Percentiles rank a stretch among this genome's conserved stretches.
Conservation (phyloP, 805 yeast species). For the Pichia exigua region DNA sequence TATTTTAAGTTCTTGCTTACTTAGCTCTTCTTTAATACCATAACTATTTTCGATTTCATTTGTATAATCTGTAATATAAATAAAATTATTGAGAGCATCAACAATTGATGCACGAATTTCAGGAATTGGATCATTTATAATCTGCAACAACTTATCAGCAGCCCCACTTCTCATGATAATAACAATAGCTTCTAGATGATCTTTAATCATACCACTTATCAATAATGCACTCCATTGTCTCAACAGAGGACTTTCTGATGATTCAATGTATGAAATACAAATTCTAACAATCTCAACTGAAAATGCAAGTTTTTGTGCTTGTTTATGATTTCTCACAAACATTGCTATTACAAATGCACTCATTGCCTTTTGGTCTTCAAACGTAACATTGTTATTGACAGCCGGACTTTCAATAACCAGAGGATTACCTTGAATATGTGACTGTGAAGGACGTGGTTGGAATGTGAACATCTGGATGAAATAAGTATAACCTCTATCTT, state of each 20-base stretch:
- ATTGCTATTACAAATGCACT: slow-evolving; percentile 84
- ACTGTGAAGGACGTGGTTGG: slow-evolving; percentile 19
- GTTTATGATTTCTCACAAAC: slow-evolving; percentile 70
- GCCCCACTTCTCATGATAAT: slow-evolving; percentile 59
- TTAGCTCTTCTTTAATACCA: slow-evolving; percentile 34
- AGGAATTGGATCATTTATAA: slow-evolving; percentile 84
- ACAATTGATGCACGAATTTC: slow-evolving; percentile 87
- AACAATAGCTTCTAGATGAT: slow-evolving; percentile 67
- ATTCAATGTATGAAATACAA: slow-evolving; percentile 55
- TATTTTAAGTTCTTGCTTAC: slow-evolving; percentile 60
- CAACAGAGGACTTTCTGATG: slow-evolving; percentile 74
- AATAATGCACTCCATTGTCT: slow-evolving; percentile 90
- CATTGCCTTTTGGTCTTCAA: slow-evolving; percentile 89
- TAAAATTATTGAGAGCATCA: slow-evolving; percentile 60
- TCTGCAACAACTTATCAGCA: slow-evolving; percentile 43
- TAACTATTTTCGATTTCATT: slow-evolving; percentile 27
- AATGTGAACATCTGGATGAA: slow-evolving; percentile 70
- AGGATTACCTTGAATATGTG: slow-evolving; percentile 18
- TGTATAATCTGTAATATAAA: slow-evolving; percentile 36
- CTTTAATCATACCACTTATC: slow-evolving; percentile 67
- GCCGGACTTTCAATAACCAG: slow-evolving; percentile 26
- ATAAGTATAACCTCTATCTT: slow-evolving; percentile 84
- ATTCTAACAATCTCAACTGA: slow-evolving; percentile 65
- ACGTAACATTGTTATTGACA: slow-evolving; percentile 30
- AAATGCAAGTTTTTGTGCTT: slow-evolving; percentile 75